Conservation (phyloP, 2,329 filamentous ascomycete genomes). For the Aspergillus cejpii region DNA sequence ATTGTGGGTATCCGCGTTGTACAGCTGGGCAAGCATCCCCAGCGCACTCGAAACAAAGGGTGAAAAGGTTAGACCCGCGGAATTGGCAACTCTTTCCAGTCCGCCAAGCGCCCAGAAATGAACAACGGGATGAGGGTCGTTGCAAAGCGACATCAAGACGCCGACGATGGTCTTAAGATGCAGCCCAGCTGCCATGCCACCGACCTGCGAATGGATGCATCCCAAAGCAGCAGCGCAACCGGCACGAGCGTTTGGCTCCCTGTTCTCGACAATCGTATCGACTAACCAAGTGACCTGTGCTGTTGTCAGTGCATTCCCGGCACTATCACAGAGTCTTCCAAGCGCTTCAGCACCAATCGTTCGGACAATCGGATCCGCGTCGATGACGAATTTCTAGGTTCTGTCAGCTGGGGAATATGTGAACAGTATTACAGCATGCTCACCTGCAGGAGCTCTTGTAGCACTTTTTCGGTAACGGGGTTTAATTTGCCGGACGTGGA, state of each 20-base stretch:
- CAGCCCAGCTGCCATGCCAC: constrained; percentile 93
- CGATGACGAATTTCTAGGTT: constrained; percentile 64
- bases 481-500: constrained; percentile 67
- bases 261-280: constrained; percentile 87
- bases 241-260: constrained; percentile 85
- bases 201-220: constrained; percentile 88
- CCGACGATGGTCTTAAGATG: constrained; percentile 97
- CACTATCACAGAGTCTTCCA: constrained; percentile 74
- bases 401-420: constrained; percentile 2
- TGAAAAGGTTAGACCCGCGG: constrained; percentile 85
- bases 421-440: constrained; percentile 32
- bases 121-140: constrained; percentile 88
- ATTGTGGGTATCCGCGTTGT: constrained; percentile 86
- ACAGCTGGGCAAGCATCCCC: constrained; percentile 89
- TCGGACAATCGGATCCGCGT: constrained; percentile 79
- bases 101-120: constrained; percentile 96
- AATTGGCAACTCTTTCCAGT: constrained; percentile 77
- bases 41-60: constrained; percentile 83
- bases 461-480: constrained; percentile 65
- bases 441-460: constrained; percentile 68
- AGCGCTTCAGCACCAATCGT: constrained; percentile 78
- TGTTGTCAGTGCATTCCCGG: constrained; percentile 83
- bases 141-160: constrained; percentile 94
- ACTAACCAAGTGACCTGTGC: constrained; percentile 84
- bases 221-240: constrained; percentile 92